Conservation (phyloP, 192 early-diverging fungal species). For the Podila minutissima region DNA sequence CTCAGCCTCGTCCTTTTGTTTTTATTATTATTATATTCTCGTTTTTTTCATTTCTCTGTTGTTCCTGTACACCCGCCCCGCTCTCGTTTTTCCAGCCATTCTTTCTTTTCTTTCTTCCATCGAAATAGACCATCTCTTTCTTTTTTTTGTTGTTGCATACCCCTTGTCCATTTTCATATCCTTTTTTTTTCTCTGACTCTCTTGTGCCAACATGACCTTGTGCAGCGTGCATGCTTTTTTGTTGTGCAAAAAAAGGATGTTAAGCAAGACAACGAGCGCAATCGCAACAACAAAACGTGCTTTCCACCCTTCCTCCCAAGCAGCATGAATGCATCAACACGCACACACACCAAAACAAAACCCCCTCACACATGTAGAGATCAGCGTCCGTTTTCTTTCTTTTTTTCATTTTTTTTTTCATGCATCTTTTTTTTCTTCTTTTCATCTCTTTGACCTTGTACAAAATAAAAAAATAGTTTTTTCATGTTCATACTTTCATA, state of each 20-base stretch:
- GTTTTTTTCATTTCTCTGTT: neutral
- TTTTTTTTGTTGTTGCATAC: neutral
- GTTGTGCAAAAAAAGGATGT: too few species aligned
- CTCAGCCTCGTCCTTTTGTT: neutral
- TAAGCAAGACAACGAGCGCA: too few species aligned
- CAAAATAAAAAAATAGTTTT: neutral
- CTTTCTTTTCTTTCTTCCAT: neutral
- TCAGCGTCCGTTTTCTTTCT: too few species aligned
- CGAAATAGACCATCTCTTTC: neutral
- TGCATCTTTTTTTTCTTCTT: neutral
- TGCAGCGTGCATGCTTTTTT: too few species aligned
- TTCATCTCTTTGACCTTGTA: neutral
- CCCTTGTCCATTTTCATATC: neutral
- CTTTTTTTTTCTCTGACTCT: slow-evolving; percentile 3
- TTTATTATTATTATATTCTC: neutral
- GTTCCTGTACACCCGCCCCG: neutral
- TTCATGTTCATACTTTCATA: neutral
- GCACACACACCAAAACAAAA: too few species aligned
- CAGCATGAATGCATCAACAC: too few species aligned
- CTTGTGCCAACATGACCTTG: too few species aligned
- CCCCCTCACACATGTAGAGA: too few species aligned
- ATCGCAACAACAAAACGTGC: too few species aligned
- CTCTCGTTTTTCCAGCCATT: neutral
- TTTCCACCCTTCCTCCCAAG: too few species aligned
- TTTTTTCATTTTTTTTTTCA: neutral